These are phyloP conservation scores for Chondrus crispus DNA, from an alignment of 23 red algal species.

Conservation along the genomic window DNA sequence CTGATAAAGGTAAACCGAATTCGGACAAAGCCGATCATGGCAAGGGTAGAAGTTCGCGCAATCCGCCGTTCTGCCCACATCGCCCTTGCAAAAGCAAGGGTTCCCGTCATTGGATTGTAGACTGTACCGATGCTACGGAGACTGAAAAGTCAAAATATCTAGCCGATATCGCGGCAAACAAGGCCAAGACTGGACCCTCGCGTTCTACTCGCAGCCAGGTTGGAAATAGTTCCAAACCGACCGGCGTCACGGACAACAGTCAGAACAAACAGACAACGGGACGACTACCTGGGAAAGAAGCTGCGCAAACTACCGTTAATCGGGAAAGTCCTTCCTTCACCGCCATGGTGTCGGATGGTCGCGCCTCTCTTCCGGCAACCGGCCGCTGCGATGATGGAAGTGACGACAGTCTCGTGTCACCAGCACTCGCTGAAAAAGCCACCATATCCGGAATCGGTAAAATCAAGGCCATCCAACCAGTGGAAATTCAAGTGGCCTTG, in stretches of 20 bases:
- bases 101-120: not conserved
- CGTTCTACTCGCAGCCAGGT: not conserved
- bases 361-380: not conserved
- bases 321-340: not conserved
- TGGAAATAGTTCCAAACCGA: not conserved
- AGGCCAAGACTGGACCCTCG: not conserved
- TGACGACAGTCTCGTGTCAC: not conserved
- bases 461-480: not conserved
- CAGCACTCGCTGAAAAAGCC: not conserved
- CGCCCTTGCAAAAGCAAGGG: not conserved
- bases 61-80: not conserved
- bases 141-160: not conserved
- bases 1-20: not conserved
- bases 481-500: not conserved
- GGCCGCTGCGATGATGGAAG: not conserved
- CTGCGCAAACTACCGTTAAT: not conserved
- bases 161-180: not conserved
- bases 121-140: not conserved
- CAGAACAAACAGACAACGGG: not conserved
- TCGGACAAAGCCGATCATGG: not conserved
- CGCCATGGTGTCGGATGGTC: not conserved
- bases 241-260: not conserved
- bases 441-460: not conserved
- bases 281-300: not conserved
- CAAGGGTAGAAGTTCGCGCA: not conserved